Conservation (phyloP, 768 basidiomycete genomes). For the Hericium coralloides region DNA sequence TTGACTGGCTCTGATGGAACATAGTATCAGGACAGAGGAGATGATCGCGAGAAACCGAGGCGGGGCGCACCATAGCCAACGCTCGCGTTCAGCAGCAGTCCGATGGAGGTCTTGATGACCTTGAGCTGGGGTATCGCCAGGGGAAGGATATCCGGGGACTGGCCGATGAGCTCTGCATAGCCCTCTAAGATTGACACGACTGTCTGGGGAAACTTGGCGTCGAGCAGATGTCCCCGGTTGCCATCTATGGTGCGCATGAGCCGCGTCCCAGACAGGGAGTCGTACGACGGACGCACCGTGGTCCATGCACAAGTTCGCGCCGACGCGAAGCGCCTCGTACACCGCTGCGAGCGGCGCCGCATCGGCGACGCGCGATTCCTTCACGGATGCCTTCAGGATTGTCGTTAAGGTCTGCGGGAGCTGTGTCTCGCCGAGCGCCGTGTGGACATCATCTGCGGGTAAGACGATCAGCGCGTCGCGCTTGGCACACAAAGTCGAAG, state of each 20-base stretch:
- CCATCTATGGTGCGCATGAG: conserved; percentile 40
- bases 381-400: conserved; percentile 47
- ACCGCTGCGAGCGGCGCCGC: conserved; percentile 40
- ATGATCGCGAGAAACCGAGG: conserved; percentile 29
- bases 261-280: not conserved
- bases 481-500: not conserved
- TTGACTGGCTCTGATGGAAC: conserved; percentile 55
- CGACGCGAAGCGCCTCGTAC: conserved; percentile 66
- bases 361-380: conserved; percentile 37
- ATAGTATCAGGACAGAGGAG: conserved; percentile 1
- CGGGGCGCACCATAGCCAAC: conserved; percentile 58
- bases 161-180: conserved; percentile 37
- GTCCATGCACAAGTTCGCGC: conserved; percentile 80
- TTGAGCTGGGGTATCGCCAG: conserved; percentile 57
- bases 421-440: conserved; percentile 52
- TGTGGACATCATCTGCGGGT: conserved; percentile 57
- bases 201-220: conserved; percentile 60
- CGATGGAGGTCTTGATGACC: conserved; percentile 69
- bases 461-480: not conserved
- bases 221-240: conserved; percentile 63
- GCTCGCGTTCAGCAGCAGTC: conserved; percentile 70
- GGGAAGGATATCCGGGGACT: conserved; percentile 32
- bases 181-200: conserved; percentile 61
- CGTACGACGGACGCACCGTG: conserved; percentile 42
- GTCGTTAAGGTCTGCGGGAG: conserved; percentile 59